Evolutionary conservation across 2,329 filamentous ascomycete genomes (phyloP).

Genomic region (Aciculosporium take): DNA sequence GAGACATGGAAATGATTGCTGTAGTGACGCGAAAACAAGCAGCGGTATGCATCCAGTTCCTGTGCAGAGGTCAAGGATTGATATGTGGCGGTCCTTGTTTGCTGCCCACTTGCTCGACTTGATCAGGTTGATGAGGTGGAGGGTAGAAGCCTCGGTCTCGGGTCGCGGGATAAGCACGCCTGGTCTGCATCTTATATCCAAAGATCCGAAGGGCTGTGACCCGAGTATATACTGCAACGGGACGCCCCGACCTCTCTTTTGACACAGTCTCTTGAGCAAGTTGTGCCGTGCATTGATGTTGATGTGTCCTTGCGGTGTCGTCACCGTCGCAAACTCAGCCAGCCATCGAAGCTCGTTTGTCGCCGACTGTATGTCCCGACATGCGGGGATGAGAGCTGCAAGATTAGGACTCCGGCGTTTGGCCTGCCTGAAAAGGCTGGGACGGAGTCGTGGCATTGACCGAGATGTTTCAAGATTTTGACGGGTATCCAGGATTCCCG

Average conservation of each 20-base stretch:
- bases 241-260: conserved; percentile 41
- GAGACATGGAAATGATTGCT: conserved; percentile 25
- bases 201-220: conserved; percentile 70
- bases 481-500: too few species aligned
- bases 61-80: conserved; percentile 73
- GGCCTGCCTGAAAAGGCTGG: conserved; percentile 40
- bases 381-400: conserved; percentile 46
- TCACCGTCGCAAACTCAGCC: conserved; percentile 37
- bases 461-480: not conserved
- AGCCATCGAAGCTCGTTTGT: conserved; percentile 63
- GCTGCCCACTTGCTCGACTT: conserved; percentile 10
- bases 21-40: conserved; percentile 51
- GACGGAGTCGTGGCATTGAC: conserved; percentile 49
- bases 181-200: conserved; percentile 62
- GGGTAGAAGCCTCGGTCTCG: conserved; percentile 58
- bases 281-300: conserved; percentile 5
- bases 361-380: conserved; percentile 48
- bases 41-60: conserved; percentile 85
- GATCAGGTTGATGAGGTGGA: conserved; percentile 37
- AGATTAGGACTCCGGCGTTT: conserved; percentile 39
- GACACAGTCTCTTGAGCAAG: conserved; percentile 29
- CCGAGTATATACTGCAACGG: conserved; percentile 86
- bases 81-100: conserved; percentile 24
- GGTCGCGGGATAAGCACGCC: conserved; percentile 78
- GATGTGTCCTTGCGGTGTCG: conserved; percentile 6